Percentiles rank a stretch among this genome's conserved stretches.
Conservation (phyloP, 2,329 filamentous ascomycete genomes). For the Helicocarpus griseus region DNA sequence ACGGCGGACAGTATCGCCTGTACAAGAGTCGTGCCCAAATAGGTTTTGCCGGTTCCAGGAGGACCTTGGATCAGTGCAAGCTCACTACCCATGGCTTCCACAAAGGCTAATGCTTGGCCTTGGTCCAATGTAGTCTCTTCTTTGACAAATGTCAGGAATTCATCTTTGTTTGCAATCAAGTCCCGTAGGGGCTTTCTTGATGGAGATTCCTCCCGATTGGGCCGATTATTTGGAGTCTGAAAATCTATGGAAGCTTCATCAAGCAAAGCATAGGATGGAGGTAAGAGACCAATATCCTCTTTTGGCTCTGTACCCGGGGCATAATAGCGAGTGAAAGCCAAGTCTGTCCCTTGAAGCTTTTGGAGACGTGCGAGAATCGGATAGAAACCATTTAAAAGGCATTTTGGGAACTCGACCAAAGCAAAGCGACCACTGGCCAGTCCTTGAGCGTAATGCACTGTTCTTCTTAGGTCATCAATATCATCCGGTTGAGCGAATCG, state of each 20-base stretch:
- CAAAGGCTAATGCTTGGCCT: constrained; percentile 16
- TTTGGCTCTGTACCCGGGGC: constrained; percentile 10
- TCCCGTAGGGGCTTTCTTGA: not conserved
- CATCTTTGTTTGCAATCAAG: constrained; percentile 4
- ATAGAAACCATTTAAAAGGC: constrained; percentile 14
- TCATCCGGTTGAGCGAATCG: constrained; percentile 14
- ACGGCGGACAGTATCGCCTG: constrained; percentile 19
- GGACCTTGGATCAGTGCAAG: constrained; percentile 21
- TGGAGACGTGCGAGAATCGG: constrained; percentile 13
- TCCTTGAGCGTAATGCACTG: constrained; percentile 12
- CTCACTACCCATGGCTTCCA: constrained; percentile 12
- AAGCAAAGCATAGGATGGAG: constrained; percentile 5
- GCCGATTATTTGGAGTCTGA: not conserved
- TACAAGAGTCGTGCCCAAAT: constrained; percentile 14
- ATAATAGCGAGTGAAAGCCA: constrained; percentile 15
- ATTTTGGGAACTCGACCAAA: constrained; percentile 15
- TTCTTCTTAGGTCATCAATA: constrained; percentile 14
- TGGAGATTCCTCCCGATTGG: not conserved
- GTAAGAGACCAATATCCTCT: constrained; percentile 4
- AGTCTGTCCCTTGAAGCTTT: constrained; percentile 6
- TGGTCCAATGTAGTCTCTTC: constrained; percentile 15
- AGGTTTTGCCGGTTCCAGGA: constrained; percentile 21
- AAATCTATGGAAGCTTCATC: not conserved
- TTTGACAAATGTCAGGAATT: constrained; percentile 7
- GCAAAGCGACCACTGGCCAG: constrained; percentile 10